These are phyloP conservation scores for Coleophoma eucalyptorum DNA, from an alignment of 2,329 filamentous ascomycete species.

Conservation along the genomic window DNA sequence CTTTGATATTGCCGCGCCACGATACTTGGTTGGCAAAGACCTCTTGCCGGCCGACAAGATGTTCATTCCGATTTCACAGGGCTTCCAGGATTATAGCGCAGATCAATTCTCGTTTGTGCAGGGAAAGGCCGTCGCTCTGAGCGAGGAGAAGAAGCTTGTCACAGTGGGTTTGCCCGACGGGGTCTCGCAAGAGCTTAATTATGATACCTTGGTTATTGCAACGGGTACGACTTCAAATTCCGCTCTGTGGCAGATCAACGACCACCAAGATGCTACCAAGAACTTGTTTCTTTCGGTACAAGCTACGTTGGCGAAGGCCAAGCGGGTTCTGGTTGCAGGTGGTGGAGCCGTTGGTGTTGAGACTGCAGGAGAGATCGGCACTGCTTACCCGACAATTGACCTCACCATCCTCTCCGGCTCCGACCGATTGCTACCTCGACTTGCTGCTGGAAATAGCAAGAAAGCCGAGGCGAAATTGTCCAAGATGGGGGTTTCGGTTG, in stretches of 20 bases:
- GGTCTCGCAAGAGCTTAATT: constrained; percentile 26
- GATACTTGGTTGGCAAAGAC: constrained; percentile 43
- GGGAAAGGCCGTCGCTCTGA: constrained; percentile 42
- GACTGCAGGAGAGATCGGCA: constrained; percentile 25
- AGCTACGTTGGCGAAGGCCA: constrained; percentile 24
- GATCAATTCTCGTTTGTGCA: constrained; percentile 46
- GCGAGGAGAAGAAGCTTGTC: constrained; percentile 38
- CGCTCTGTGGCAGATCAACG: constrained; percentile 42
- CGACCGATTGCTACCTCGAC: constrained; percentile 5
- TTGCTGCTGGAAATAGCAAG: constrained; percentile 2
- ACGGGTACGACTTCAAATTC: constrained; percentile 42
- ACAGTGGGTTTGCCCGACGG: constrained; percentile 22
- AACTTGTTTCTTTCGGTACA: constrained; percentile 19
- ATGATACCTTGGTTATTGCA: constrained; percentile 48
- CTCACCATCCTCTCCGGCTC: constrained; percentile 16
- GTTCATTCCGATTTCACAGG: constrained; percentile 42
- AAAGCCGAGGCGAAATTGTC: constrained; percentile 36
- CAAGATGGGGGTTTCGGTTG: constrained; percentile 46
- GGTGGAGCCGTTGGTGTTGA: constrained; percentile 27
- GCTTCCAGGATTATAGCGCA: constrained; percentile 44
- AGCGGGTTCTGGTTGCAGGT: constrained; percentile 23
- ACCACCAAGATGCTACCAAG: constrained; percentile 27
- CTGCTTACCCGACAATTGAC: constrained; percentile 9
- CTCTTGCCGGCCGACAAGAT: constrained; percentile 42
- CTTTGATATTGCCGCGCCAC: constrained; percentile 48